Evolutionary conservation across 2,329 filamentous ascomycete species (phyloP).

Genomic region (Rhexocercosporidium sp.): DNA sequence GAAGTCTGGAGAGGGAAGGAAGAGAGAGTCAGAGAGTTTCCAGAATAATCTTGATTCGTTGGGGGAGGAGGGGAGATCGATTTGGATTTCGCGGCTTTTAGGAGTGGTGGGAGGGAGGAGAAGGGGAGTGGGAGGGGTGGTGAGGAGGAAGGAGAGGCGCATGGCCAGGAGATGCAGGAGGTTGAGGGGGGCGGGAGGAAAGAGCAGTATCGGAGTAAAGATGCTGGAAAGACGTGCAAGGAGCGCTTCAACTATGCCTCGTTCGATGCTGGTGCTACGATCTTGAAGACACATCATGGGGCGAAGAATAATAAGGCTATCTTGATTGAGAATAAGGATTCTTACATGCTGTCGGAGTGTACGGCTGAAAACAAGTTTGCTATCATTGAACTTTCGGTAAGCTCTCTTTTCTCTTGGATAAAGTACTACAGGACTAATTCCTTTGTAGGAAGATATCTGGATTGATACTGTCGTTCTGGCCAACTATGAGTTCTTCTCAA

Average conservation of each 20-base stretch:
- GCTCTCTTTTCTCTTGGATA: constrained; percentile 58
- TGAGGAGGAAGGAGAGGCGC: constrained; percentile 19
- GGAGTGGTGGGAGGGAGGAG: constrained; percentile 41
- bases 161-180: constrained; percentile 35
- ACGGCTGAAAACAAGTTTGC: constrained; percentile 87
- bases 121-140: constrained; percentile 28
- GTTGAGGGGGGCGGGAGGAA: constrained; percentile 35
- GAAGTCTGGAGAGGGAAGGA: constrained; percentile 53
- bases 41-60: constrained; percentile 77
- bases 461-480: constrained; percentile 97
- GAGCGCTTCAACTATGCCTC: constrained; percentile 97
- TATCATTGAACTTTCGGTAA: constrained; percentile 82
- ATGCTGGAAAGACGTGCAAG: constrained; percentile 96
- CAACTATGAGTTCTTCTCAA: constrained; percentile 99
- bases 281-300: constrained; percentile 86
- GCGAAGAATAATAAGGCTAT: constrained; percentile 89
- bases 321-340: constrained; percentile 95
- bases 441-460: constrained; percentile 60
- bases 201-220: constrained; percentile 72
- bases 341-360: constrained; percentile 96
- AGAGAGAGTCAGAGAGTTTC: constrained; percentile 58
- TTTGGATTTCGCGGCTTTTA: constrained; percentile 71
- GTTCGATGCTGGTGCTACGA: constrained; percentile 93
- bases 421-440: constrained; percentile 23
- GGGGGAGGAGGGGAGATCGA: constrained; percentile 91